Conservation (phyloP, 75 land plant genomes). For the Selaginella tamariscina region DNA sequence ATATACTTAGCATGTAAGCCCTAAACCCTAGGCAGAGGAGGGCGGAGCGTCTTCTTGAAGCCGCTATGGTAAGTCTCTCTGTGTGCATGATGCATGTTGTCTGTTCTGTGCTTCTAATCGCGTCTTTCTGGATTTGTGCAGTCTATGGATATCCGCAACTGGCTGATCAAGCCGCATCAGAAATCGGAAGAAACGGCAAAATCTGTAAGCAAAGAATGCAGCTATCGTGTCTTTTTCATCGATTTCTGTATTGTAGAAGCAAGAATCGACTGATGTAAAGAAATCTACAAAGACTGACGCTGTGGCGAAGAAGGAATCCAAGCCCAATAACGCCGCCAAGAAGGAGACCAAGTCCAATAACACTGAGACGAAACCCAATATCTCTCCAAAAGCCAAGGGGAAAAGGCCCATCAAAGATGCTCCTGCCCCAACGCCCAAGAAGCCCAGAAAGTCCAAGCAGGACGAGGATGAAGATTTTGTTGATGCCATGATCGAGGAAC, state of each 20-base stretch:
- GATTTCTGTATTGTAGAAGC: not conserved
- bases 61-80: not conserved
- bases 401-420: not conserved
- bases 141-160: constrained; percentile 43
- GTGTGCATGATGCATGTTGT: too few relatives aligned
- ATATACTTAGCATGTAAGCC: not conserved
- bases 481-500: not conserved
- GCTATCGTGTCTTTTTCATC: constrained; percentile 5
- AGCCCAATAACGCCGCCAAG: constrained; percentile 5
- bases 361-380: not conserved
- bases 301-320: not conserved
- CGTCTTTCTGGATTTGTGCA: constrained; percentile 12
- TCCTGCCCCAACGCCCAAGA: too few relatives aligned
- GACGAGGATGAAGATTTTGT: too few relatives aligned
- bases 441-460: too few relatives aligned
- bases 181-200: constrained; percentile 23
- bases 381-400: not conserved
- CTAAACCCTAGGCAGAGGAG: not conserved
- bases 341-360: not conserved
- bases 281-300: constrained; percentile 24
- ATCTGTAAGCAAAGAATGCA: not conserved
- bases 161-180: constrained; percentile 76
- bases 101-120: not conserved
- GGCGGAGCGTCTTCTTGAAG: not conserved
- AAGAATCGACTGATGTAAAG: not conserved